Evolutionary conservation across 2,329 filamentous ascomycete genomes (phyloP).

Genomic region (Cryphonectria nitschkei): DNA sequence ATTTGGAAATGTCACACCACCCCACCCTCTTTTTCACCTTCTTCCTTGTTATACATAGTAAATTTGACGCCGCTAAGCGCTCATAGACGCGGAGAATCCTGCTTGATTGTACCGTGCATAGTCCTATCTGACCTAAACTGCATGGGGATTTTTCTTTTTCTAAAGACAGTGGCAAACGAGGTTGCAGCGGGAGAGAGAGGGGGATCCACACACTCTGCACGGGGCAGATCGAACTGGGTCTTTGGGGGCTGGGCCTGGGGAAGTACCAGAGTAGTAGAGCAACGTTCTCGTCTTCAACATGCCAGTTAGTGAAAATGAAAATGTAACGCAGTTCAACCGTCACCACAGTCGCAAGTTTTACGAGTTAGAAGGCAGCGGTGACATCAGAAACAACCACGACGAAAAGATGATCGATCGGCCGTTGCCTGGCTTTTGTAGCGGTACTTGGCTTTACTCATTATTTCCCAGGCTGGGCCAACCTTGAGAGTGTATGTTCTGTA

Average conservation of each 20-base stretch:
- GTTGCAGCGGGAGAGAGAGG: background rate
- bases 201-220: background rate
- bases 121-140: background rate
- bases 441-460: background rate
- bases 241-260: background rate
- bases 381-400: background rate
- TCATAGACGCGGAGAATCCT: background rate
- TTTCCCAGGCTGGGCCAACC: background rate
- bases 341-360: background rate
- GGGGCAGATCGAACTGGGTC: background rate
- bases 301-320: background rate
- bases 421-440: background rate
- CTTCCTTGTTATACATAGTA: background rate
- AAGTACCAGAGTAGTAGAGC: background rate
- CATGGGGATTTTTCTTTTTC: background rate
- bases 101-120: background rate
- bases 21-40: too few relatives aligned
- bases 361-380: background rate
- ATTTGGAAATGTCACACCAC: background rate
- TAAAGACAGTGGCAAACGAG: slow-evolving; percentile 8
- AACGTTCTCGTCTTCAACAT: background rate
- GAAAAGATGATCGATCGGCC: background rate
- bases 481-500: background rate
- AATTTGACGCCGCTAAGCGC: slow-evolving; percentile 9
- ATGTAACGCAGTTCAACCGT: background rate